These are phyloP conservation scores for Diplotaxis tenuifolia DNA, from an alignment of 345 rosid genomes.

Conservation along the genomic window DNA sequence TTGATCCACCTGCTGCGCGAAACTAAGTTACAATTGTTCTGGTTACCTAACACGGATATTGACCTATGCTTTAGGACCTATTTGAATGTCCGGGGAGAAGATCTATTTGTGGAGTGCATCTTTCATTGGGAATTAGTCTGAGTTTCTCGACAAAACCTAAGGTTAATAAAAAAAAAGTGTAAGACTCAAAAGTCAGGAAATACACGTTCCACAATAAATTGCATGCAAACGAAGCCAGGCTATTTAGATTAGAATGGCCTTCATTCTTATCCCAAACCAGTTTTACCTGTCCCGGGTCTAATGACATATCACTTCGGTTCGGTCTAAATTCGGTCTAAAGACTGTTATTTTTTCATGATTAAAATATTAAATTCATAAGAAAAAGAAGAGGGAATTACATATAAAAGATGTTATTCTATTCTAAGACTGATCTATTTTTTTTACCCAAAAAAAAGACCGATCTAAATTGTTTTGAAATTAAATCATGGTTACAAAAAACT, in stretches of 20 bases:
- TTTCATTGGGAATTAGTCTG: too few relatives aligned
- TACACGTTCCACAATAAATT: constrained; percentile 27
- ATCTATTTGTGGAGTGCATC: too few relatives aligned
- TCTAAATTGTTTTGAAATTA: neutral
- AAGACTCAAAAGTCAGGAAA: neutral
- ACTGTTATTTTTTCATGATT: neutral
- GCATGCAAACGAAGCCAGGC: constrained; percentile 28
- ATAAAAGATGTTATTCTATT: neutral
- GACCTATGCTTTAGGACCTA: too few relatives aligned
- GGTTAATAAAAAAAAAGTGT: too few relatives aligned
- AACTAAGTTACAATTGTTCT: too few relatives aligned
- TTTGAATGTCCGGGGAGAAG: too few relatives aligned
- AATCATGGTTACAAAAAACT: neutral
- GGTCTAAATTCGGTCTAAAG: too few relatives aligned
- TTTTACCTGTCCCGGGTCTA: constrained; percentile 24
- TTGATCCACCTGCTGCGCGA: too few relatives aligned
- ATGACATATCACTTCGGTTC: neutral
- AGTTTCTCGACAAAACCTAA: too few relatives aligned
- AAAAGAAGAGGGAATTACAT: neutral
- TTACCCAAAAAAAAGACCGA: too few relatives aligned
- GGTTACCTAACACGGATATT: too few relatives aligned
- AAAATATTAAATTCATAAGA: neutral
- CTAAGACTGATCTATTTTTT: too few relatives aligned
- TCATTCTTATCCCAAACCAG: constrained; percentile 25
- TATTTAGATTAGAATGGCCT: constrained; percentile 30